Conservation (phyloP, 306 rosid genomes). For the Betula pendula region DNA sequence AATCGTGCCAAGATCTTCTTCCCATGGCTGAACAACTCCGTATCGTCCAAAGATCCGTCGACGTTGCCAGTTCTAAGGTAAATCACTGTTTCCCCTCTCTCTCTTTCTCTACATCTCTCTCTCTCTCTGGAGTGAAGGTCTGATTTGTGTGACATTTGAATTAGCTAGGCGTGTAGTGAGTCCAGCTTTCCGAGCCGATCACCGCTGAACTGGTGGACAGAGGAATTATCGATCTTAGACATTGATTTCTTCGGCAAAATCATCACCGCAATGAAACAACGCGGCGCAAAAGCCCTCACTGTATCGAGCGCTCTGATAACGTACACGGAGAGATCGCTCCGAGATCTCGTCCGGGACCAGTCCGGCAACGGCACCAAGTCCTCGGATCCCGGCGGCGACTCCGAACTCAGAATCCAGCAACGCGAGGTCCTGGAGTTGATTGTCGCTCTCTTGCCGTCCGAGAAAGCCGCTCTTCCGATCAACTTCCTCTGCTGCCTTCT, state of each 20-base stretch:
- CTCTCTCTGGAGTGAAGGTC: neutral
- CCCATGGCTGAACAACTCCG: conserved; percentile 56
- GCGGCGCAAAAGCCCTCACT: conserved; percentile 52
- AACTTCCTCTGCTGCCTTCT: conserved; percentile 90
- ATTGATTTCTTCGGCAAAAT: conserved; percentile 54
- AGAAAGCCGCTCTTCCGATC: conserved; percentile 72
- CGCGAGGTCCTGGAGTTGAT: conserved; percentile 59
- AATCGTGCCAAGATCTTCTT: conserved; percentile 56
- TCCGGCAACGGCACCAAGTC: conserved; percentile 47
- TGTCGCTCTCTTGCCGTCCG: conserved; percentile 66
- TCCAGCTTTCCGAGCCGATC: conserved; percentile 70
- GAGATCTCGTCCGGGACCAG: conserved; percentile 79
- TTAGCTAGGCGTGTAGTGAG: conserved; percentile 52
- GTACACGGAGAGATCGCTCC: conserved; percentile 67
- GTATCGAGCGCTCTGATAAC: conserved; percentile 66
- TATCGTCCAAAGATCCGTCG: conserved; percentile 56
- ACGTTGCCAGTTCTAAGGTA: conserved; percentile 47
- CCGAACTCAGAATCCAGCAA: conserved; percentile 35
- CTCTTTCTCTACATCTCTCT: neutral
- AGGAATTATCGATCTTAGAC: conserved; percentile 63
- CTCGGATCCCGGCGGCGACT: conserved; percentile 12
- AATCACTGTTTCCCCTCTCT: neutral
- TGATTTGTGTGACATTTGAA: neutral
- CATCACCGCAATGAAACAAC: conserved; percentile 55
- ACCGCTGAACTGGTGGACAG: conserved; percentile 94